phyloP scores from a whole-genome alignment of 2,329 filamentous ascomycete species.

The Aspergillus pseudoglaucus region DNA sequence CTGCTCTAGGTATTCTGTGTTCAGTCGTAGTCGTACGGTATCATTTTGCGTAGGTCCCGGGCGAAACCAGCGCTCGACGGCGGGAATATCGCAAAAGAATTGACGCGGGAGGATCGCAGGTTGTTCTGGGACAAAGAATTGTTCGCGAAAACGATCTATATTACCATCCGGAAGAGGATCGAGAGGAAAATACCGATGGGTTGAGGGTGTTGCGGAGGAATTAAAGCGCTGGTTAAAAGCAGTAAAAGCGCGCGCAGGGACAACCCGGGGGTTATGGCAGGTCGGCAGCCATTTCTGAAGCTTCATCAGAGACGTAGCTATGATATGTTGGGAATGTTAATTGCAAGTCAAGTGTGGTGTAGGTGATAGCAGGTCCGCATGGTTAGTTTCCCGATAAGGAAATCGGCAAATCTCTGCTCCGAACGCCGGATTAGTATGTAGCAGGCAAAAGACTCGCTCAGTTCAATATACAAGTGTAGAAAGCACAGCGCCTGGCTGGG shows the following conservation, averaged over 20 bases:
- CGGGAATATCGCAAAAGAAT: constrained; percentile 45
- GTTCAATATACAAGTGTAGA: no score
- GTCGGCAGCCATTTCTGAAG: constrained; percentile 15
- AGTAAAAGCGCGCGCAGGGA: not conserved
- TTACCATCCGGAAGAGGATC: constrained; percentile 25
- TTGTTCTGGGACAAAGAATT: constrained; percentile 47
- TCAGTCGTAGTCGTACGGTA: constrained; percentile 26
- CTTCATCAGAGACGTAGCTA: constrained; percentile 16
- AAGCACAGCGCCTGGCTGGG: no score
- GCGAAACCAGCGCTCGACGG: constrained; percentile 55
- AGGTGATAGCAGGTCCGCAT: not conserved
- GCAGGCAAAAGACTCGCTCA: no score
- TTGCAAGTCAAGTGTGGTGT: no score
- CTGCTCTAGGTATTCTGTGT: constrained; percentile 38
- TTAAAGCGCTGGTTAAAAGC: not conserved
- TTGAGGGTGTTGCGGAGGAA: constrained; percentile 3
- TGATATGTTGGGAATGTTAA: no score
- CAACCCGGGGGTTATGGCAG: constrained; percentile 9
- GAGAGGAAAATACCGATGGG: constrained; percentile 19
- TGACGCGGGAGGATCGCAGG: constrained; percentile 48
- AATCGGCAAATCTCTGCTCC: not conserved
- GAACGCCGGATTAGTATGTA: no score
- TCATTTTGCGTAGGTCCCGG: constrained; percentile 26
- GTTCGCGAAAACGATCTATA: constrained; percentile 46
- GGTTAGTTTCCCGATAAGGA: not conserved